A percentile compares a stretch with the other conserved stretches of the same genome.
phyloP scores from a whole-genome alignment of 2,329 filamentous ascomycete genomes.

The Claviceps quebecensis region DNA sequence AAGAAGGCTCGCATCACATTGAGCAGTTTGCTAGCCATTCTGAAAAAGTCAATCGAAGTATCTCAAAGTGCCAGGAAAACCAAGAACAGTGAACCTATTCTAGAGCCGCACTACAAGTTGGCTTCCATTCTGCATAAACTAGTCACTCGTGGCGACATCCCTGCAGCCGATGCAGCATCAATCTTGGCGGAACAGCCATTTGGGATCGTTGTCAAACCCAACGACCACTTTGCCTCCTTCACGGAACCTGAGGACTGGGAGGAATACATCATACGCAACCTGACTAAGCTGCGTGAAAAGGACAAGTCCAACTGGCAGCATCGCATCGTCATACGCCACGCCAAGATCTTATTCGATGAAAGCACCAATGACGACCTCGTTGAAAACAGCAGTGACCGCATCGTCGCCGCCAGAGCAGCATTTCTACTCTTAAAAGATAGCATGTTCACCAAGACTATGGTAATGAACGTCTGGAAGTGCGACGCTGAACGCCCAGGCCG shows the following conservation, averaged over 20 bases:
- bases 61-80: conserved; percentile 39
- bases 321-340: conserved; percentile 68
- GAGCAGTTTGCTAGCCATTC: conserved; percentile 29
- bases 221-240: conserved; percentile 22
- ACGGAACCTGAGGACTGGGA: conserved; percentile 44
- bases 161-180: conserved; percentile 32
- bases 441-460: conserved; percentile 87
- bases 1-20: conserved; percentile 17
- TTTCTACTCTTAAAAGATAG: conserved; percentile 59
- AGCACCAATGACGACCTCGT: conserved; percentile 19
- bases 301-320: conserved; percentile 96
- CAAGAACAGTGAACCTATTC: conserved; percentile 56
- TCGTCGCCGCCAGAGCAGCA: conserved; percentile 60
- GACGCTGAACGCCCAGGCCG: conserved; percentile 71
- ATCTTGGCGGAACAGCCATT: conserved; percentile 44
- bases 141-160: conserved; percentile 40
- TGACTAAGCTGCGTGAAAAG: conserved; percentile 45
- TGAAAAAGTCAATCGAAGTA: conserved; percentile 37
- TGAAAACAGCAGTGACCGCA: conserved; percentile 21
- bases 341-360: conserved; percentile 39
- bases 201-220: conserved; percentile 21
- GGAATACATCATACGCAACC: conserved; percentile 35
- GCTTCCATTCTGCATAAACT: conserved; percentile 72
- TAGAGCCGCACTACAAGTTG: conserved; percentile 90
- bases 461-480: conserved; percentile 88